phyloP scores from a whole-genome alignment of 306 rosid species.

The Cucumis melo region DNA sequence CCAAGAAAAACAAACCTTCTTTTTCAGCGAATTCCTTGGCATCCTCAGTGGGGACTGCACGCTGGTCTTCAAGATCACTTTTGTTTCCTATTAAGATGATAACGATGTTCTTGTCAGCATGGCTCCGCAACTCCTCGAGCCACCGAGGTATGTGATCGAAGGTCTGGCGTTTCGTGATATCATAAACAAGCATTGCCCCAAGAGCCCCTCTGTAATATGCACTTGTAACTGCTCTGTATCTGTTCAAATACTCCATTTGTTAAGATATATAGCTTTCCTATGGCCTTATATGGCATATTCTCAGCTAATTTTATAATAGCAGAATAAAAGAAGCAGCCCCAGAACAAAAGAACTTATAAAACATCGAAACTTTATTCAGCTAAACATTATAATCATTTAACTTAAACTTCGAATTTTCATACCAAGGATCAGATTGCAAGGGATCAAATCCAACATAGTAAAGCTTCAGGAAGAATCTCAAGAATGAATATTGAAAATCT shows the following conservation, averaged over 20 bases:
- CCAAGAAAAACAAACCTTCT: conserved; percentile 86
- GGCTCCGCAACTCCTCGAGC: conserved; percentile 89
- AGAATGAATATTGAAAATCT: background rate
- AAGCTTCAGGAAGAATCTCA: background rate
- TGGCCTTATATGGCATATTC: background rate
- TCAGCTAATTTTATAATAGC: background rate
- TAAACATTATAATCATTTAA: background rate
- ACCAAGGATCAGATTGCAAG: background rate
- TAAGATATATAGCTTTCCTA: background rate
- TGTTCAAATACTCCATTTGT: conserved; percentile 18
- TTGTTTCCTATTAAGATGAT: conserved; percentile 88
- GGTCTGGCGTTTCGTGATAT: conserved; percentile 74
- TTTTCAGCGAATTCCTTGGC: conserved; percentile 90
- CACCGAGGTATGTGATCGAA: conserved; percentile 95
- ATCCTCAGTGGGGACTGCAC: conserved; percentile 74
- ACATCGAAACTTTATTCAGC: background rate
- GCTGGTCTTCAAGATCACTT: conserved; percentile 68
- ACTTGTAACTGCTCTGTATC: conserved; percentile 92
- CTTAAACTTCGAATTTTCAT: background rate
- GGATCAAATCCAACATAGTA: background rate
- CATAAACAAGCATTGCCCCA: conserved; percentile 95
- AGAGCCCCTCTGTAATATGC: conserved; percentile 97
- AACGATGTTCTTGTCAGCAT: conserved; percentile 91
- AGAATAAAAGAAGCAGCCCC: background rate
- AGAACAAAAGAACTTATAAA: background rate